phyloP scores from a whole-genome alignment of 1,139 yeast genomes.

The Eremothecium gossypii region DNA sequence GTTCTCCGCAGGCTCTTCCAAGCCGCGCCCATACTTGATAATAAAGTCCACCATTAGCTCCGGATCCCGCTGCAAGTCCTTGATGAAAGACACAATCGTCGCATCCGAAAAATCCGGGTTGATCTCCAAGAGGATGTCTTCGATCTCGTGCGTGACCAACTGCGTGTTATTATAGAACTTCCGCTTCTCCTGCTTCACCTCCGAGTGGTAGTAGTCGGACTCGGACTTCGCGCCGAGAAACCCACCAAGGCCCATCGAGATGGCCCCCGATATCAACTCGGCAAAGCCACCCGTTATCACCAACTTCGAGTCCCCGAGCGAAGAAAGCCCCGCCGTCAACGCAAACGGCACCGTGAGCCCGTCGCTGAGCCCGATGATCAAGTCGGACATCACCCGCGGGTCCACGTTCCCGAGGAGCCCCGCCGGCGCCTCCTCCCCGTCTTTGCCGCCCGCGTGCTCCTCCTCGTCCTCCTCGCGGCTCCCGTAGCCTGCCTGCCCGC shows the following conservation, averaged over 20 bases:
- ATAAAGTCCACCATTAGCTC: conserved; percentile 64
- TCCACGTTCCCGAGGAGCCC: conserved; percentile 33
- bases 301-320: conserved; percentile 62
- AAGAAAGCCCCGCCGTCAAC: conserved; percentile 70
- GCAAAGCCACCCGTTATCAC: conserved; percentile 85
- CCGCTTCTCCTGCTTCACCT: conserved; percentile 62
- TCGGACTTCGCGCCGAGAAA: conserved; percentile 76
- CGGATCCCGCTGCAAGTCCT: conserved; percentile 62
- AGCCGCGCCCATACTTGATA: conserved; percentile 66
- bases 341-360: conserved; percentile 83
- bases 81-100: conserved; percentile 55
- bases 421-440: conserved; percentile 7
- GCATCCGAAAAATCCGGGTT: conserved; percentile 47
- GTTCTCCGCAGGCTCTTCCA: conserved; percentile 78
- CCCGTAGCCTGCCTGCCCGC: neutral
- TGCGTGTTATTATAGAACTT: conserved; percentile 60
- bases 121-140: conserved; percentile 60
- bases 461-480: neutral
- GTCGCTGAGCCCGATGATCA: conserved; percentile 70
- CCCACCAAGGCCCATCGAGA: conserved; percentile 82
- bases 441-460: conserved; percentile 3
- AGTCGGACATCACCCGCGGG: conserved; percentile 74
- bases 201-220: conserved; percentile 58
- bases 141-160: conserved; percentile 49
- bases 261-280: conserved; percentile 73